Evolutionary conservation across 2,329 filamentous ascomycete genomes (phyloP).

Genomic region (Cladosporium sp.): DNA sequence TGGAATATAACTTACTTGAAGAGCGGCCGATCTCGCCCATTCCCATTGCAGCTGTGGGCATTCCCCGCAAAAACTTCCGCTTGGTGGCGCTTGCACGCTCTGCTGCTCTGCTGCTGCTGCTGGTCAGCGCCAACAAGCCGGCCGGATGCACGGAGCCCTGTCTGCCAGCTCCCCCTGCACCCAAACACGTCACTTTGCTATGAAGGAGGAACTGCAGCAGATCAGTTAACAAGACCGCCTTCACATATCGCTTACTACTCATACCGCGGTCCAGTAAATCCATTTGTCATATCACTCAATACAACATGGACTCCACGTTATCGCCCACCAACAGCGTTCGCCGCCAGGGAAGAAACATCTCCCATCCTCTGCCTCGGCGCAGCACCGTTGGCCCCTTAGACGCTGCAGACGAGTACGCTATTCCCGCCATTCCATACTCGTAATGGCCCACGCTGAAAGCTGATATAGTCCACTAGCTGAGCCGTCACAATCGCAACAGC

Average conservation of each 20-base stretch:
- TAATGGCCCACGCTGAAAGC: conserved; percentile 23
- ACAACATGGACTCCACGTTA: conserved; percentile 29
- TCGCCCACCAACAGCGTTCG: conserved; percentile 32
- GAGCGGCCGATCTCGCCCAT: conserved; percentile 6
- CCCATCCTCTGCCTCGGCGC: conserved; percentile 56
- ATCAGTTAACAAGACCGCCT: background rate
- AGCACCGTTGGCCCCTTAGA: conserved; percentile 80
- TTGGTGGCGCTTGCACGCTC: background rate
- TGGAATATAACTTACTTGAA: background rate
- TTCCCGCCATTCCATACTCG: background rate
- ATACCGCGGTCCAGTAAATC: background rate
- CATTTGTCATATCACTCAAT: background rate
- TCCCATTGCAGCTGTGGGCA: background rate
- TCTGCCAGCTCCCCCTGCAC: background rate
- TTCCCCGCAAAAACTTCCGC: background rate
- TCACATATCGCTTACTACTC: background rate
- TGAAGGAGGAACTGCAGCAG: background rate
- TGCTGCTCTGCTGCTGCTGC: background rate
- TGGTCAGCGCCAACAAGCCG: background rate
- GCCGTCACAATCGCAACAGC: conserved; percentile 14
- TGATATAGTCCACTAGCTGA: conserved; percentile 30
- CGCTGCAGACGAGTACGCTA: conserved; percentile 64
- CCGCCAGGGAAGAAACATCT: conserved; percentile 35
- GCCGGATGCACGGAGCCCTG: background rate
- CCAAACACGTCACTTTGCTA: background rate